Conservation (phyloP, 2,329 filamentous ascomycete genomes). For the Colletotrichum eleusines region DNA sequence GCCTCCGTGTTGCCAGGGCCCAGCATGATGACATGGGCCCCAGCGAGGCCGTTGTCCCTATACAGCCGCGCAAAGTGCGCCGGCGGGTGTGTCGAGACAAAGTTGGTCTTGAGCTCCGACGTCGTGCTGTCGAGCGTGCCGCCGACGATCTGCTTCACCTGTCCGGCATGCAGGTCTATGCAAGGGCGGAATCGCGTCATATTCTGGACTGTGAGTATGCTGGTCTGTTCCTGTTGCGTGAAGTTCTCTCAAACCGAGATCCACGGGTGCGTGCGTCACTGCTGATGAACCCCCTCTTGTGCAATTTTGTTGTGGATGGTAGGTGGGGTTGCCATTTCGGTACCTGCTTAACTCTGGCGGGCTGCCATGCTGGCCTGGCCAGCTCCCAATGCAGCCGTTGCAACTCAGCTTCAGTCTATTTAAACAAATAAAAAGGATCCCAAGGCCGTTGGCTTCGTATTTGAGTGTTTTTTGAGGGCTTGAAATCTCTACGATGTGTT, state of each 20-base stretch:
- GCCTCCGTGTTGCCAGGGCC: slow-evolving; percentile 88
- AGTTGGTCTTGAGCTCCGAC: slow-evolving; percentile 85
- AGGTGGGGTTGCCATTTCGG: slow-evolving; percentile 39
- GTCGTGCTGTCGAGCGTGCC: slow-evolving; percentile 83
- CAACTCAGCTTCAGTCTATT: background rate
- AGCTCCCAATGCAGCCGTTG: background rate
- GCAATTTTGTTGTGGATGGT: slow-evolving; percentile 39
- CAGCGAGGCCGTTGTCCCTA: slow-evolving; percentile 76
- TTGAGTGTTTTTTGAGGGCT: accelerated
- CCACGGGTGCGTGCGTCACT: slow-evolving; percentile 28
- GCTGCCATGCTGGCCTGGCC: background rate
- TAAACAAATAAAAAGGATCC: accelerated
- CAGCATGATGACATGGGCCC: slow-evolving; percentile 97
- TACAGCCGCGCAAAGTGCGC: slow-evolving; percentile 87
- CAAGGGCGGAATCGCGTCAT: slow-evolving; percentile 98
- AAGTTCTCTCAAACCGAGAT: slow-evolving; percentile 5
- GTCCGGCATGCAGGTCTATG: slow-evolving; percentile 96
- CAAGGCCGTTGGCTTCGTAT: no score
- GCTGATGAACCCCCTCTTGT: slow-evolving; percentile 31
- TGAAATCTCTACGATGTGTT: accelerated
- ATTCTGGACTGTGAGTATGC: slow-evolving; percentile 41
- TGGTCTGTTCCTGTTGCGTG: slow-evolving; percentile 2
- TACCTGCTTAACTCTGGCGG: slow-evolving; percentile 31
- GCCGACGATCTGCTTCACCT: slow-evolving; percentile 98
- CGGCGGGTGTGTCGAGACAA: slow-evolving; percentile 86